These are phyloP conservation scores for Bipolaris victoriae DNA, from an alignment of 2,329 filamentous ascomycete species.

Conservation along the genomic window DNA sequence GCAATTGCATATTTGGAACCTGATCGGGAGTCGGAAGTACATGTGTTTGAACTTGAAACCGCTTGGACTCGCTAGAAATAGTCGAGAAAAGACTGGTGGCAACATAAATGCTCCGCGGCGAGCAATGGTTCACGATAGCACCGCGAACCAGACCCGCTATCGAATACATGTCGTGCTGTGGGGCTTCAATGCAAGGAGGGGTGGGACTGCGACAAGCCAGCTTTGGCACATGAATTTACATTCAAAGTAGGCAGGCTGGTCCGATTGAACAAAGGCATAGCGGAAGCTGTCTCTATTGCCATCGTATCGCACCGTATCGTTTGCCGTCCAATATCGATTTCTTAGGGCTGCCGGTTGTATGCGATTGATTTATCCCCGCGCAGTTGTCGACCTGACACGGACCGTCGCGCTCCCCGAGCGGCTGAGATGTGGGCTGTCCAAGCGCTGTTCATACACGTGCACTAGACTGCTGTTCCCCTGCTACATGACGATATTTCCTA, in stretches of 20 bases:
- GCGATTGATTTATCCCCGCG: constrained; percentile 12
- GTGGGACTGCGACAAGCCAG: constrained; percentile 17
- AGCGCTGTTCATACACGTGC: constrained; percentile 28
- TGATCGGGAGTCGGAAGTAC: constrained; percentile 7
- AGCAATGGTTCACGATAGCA: constrained; percentile 2
- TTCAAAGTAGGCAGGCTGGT: constrained; percentile 33
- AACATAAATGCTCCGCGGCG: constrained; percentile 10
- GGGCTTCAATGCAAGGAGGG: constrained; percentile 15
- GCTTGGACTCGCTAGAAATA: background rate
- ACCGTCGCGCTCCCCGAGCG: constrained; percentile 29
- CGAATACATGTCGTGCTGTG: constrained; percentile 11
- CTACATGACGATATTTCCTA: constrained; percentile 11
- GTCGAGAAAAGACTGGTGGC: constrained; percentile 11
- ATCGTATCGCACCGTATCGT: constrained; percentile 12
- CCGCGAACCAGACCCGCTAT: constrained; percentile 5
- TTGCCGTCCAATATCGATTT: constrained; percentile 20
- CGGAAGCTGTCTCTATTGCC: constrained; percentile 22
- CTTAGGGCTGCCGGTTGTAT: constrained; percentile 19
- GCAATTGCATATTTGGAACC: constrained; percentile 10
- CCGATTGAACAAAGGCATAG: constrained; percentile 31
- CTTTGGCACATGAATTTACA: constrained; percentile 16
- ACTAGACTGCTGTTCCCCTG: constrained; percentile 19
- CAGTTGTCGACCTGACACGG: constrained; percentile 29
- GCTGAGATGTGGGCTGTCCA: constrained; percentile 22
- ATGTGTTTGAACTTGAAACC: constrained; percentile 20